Base-by-base conservation (phyloP, 805 yeast genomes). In the Saturnispora saitoi region DNA sequence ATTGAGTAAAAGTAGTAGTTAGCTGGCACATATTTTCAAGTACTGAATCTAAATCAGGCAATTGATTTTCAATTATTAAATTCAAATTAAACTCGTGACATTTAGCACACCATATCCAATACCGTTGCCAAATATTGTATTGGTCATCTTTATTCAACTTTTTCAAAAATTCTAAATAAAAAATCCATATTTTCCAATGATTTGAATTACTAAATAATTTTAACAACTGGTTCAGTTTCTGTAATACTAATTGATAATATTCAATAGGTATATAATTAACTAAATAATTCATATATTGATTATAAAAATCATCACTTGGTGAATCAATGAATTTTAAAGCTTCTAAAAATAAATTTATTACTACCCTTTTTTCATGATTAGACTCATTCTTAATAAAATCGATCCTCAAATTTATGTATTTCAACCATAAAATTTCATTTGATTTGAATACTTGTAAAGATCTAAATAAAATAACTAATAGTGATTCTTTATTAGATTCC, bases 401-500 rank as follows among this genome's bases (percentile, higher is more conserved):
- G 7, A 30, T 7, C 24, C 34, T 32, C 19, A 14, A n/a, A 12
- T 45, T 26, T 10, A 47, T 46, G n/a, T 38, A 45, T 9, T 38
- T 12, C 11, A 19, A 30, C 40, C 51, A 38, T 4, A 48, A 14
- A 17, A 39, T 14, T 32, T 42, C 37, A 7, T 51, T 38, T 10
- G 9, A 8, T 14, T 34, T 17, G 19, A 8, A 26, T 32, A 8
- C 26, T 11, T 38, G 29, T 19, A 45, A 24, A 4, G 43, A 24
- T 8, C 43, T 30, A 14, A 30, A 40, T 14, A 17, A 19, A 20
- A 22, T 30, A 29, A 17, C 34, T 14, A 24, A 29, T 28, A 38
- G 3, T 22, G 26, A 66, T 61, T 55, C 59, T 8, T 48, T 22
- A 63, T 56, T 65, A 47, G 32, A 49, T 41, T 2, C 42, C 59